Evolutionary conservation across 2,329 filamentous ascomycete species (phyloP).

Genomic region (Catunica adiposa): DNA sequence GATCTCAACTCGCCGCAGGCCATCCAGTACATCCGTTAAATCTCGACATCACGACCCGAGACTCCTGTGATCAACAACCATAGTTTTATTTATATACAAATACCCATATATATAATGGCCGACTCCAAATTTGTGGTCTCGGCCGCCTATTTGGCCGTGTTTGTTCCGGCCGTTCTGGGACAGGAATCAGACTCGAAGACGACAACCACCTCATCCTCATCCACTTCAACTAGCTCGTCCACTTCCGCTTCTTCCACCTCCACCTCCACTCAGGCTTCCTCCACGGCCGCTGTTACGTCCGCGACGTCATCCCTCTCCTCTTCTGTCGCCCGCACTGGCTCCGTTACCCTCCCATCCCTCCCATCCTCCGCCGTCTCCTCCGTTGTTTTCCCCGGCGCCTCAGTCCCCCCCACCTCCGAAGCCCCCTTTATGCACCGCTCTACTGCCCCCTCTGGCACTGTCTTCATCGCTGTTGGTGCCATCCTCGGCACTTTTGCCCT

Average conservation of each 20-base stretch:
- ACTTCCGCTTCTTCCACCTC: conserved; percentile 6
- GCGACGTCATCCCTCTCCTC: conserved; percentile 16
- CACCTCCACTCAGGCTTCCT: background rate
- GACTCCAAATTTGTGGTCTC: conserved; percentile 14
- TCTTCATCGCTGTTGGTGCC: conserved; percentile 89
- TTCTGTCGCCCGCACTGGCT: conserved; percentile 7
- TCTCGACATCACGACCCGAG: background rate
- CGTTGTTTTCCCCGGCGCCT: conserved; percentile 50
- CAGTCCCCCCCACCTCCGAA: conserved; percentile 64
- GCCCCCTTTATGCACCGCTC: conserved; percentile 90
- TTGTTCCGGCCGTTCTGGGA: conserved; percentile 15
- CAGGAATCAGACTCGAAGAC: conserved; percentile 1
- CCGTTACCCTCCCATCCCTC: conserved; percentile 25
- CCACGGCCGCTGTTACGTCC: conserved; percentile 15
- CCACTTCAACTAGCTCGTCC: conserved; percentile 1
- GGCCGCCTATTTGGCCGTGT: conserved; percentile 14
- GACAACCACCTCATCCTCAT: background rate
- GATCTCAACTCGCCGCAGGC: too few relatives aligned
- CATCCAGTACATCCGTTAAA: background rate
- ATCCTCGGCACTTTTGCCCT: conserved; percentile 69
- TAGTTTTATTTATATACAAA: background rate
- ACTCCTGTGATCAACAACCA: background rate
- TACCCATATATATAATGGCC: too few relatives aligned
- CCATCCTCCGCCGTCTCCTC: conserved; percentile 23
- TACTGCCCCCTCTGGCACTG: conserved; percentile 71